Conservation (phyloP, 2,329 filamentous ascomycete genomes). For the Chaetomium sp. region DNA sequence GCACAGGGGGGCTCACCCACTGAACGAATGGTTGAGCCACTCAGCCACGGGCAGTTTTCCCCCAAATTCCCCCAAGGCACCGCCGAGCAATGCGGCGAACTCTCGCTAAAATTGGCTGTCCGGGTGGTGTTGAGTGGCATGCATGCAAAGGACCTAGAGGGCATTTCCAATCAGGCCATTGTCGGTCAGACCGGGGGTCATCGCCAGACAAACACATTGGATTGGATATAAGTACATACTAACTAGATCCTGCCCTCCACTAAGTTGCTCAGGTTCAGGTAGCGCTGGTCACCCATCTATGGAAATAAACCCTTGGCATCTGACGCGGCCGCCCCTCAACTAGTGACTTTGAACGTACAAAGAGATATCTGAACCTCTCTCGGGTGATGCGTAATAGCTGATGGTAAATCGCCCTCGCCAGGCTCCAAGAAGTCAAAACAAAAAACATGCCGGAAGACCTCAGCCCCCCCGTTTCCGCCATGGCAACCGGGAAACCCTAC, state of each 20-base stretch:
- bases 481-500: conserved; percentile 38
- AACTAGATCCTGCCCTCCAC: background rate
- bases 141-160: background rate
- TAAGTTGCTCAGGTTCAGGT: too few relatives aligned
- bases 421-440: background rate
- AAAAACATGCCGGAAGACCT: background rate
- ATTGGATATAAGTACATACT: background rate
- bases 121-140: background rate
- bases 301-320: background rate
- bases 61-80: background rate
- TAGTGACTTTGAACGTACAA: background rate
- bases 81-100: background rate
- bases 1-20: background rate
- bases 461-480: background rate
- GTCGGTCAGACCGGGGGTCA: background rate
- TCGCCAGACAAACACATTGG: background rate
- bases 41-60: background rate
- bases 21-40: background rate
- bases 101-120: background rate
- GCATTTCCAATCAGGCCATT: background rate
- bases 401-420: background rate
- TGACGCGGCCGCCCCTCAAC: background rate
- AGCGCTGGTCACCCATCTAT: background rate
- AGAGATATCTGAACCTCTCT: background rate
- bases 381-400: background rate